A percentile compares a stretch with the other conserved stretches of the same genome.
Evolutionary conservation across 225 moss, liverwort and hornwort species (phyloP).

Genomic region (Marchantia paleacea): DNA sequence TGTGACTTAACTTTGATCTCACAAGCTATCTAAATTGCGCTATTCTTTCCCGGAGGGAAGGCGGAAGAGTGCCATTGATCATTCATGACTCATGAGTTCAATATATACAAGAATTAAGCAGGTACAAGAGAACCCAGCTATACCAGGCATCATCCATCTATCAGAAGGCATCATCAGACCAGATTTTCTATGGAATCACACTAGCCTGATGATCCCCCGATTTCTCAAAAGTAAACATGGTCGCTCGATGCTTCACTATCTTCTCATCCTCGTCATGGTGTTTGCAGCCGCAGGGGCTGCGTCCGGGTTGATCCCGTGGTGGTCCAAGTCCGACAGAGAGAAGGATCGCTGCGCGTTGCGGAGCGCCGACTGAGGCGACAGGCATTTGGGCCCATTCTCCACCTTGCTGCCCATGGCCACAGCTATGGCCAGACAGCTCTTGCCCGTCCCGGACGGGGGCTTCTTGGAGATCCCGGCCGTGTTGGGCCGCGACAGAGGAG

Average conservation of each 20-base stretch:
- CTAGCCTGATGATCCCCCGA: background rate
- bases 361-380: slow-evolving; percentile 1
- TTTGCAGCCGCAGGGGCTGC: background rate
- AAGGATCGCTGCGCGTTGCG: slow-evolving; percentile 25
- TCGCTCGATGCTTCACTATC: background rate
- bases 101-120: slow-evolving; percentile 8
- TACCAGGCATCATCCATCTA: background rate
- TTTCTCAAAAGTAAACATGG: background rate
- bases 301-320: slow-evolving; percentile 3
- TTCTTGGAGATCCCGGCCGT: slow-evolving; percentile 66
- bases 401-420: slow-evolving; percentile 42
- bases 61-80: background rate
- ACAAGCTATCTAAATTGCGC: background rate
- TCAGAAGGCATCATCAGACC: background rate
- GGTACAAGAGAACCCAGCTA: background rate
- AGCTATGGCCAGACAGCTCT: slow-evolving; percentile 64
- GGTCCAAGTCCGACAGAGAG: slow-evolving; percentile 27
- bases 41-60: background rate
- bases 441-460: slow-evolving; percentile 40
- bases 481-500: slow-evolving; percentile 52
- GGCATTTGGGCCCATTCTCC: slow-evolving; percentile 24
- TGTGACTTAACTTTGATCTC: background rate
- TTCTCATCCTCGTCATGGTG: background rate
- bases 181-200: background rate
- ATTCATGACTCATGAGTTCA: background rate